Conservation (phyloP, 2,329 filamentous ascomycete species). For the Leptodontidium sp. region DNA sequence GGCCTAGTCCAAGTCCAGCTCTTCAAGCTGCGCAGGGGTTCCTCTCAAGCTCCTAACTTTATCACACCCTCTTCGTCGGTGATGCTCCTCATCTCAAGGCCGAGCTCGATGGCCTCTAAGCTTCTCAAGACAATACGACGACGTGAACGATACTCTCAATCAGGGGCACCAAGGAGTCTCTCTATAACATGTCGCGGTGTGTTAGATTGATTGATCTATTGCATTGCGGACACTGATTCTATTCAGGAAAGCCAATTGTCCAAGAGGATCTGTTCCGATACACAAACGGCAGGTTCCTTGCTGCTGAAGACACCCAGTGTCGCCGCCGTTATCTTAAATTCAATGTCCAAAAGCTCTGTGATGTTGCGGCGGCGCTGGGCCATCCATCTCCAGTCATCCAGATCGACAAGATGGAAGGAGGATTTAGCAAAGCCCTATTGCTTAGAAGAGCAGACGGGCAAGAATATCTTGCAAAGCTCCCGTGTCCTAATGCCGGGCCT, state of each 20-base stretch:
- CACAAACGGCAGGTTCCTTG: constrained; percentile 15
- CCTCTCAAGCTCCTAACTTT: not conserved
- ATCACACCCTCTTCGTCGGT: not conserved
- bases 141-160: constrained; percentile 11
- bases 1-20: too few relatives aligned
- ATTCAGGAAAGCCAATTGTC: constrained; percentile 4
- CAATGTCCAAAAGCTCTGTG: constrained; percentile 14
- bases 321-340: constrained; percentile 11
- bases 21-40: not conserved
- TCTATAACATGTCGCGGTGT: constrained; percentile 14
- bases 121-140: constrained; percentile 6
- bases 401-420: constrained; percentile 14
- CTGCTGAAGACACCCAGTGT: not conserved
- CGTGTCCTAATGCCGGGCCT: constrained; percentile 10
- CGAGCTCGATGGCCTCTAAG: constrained; percentile 2
- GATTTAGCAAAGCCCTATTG: constrained; percentile 11
- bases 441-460: constrained; percentile 1
- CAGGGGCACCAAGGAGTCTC: constrained; percentile 1
- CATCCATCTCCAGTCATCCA: constrained; percentile 9
- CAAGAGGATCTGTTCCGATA: constrained; percentile 6
- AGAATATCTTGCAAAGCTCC: constrained; percentile 10
- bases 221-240: not conserved
- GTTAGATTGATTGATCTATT: not conserved
- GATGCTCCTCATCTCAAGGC: constrained; percentile 12
- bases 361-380: constrained; percentile 9